These are phyloP conservation scores for Colletotrichum sidae DNA, from an alignment of 2,329 filamentous ascomycete genomes.

Conservation along the genomic window DNA sequence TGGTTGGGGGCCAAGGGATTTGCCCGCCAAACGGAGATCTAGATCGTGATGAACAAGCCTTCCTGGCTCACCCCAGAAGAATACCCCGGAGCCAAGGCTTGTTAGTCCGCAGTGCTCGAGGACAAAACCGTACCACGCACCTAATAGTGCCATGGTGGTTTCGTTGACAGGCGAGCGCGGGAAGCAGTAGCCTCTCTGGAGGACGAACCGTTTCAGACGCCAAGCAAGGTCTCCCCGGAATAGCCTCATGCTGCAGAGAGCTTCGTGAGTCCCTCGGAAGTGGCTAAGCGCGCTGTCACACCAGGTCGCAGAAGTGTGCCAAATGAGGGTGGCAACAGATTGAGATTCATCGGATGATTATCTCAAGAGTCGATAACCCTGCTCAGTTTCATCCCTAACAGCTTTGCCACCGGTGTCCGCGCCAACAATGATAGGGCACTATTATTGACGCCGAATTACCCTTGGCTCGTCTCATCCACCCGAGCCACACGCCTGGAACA, in stretches of 20 bases:
- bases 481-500: slow-evolving; percentile 29
- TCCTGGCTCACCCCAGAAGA: too few relatives aligned
- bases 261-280: slow-evolving; percentile 5
- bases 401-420: background rate
- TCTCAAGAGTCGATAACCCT: slow-evolving; percentile 21
- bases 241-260: slow-evolving; percentile 18
- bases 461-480: slow-evolving; percentile 21
- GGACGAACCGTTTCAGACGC: slow-evolving; percentile 23
- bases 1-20: slow-evolving; percentile 1
- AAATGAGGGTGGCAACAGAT: slow-evolving; percentile 20
- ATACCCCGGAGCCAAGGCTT: too few relatives aligned
- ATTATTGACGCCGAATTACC: too few relatives aligned
- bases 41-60: too few relatives aligned
- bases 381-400: slow-evolving; percentile 23
- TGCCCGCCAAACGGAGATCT: too few relatives aligned
- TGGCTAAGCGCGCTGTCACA: slow-evolving; percentile 28
- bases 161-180: slow-evolving; percentile 9
- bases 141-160: too few relatives aligned
- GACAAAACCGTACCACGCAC: too few relatives aligned
- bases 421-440: background rate
- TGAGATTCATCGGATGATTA: slow-evolving; percentile 27
- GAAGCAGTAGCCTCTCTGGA: slow-evolving; percentile 8
- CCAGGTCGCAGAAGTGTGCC: slow-evolving; percentile 34
- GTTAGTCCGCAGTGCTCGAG: too few relatives aligned
- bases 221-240: slow-evolving; percentile 10